These are phyloP conservation scores for Zygosaccharomyces sapae DNA, from an alignment of 1,139 yeast species.

Conservation along the genomic window DNA sequence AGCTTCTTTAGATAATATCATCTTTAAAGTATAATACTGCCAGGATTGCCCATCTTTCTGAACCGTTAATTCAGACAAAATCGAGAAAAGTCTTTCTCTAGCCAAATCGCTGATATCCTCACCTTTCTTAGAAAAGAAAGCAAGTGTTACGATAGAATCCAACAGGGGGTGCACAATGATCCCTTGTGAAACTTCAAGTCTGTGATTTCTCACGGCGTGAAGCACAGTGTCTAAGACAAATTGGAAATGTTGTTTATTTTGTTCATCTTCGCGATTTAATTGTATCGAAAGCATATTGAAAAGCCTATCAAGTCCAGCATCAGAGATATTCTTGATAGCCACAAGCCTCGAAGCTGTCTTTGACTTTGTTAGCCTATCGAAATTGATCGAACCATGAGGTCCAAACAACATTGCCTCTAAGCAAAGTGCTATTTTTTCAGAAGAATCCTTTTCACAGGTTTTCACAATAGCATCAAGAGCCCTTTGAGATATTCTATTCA, in stretches of 20 bases:
- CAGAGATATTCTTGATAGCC: slow-evolving; percentile 27
- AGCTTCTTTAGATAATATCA: slow-evolving; percentile 38
- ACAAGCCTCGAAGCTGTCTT: slow-evolving; percentile 59
- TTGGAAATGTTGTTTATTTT: slow-evolving; percentile 38
- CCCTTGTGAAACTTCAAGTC: slow-evolving; percentile 30
- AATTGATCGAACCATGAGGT: slow-evolving; percentile 57
- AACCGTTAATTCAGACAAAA: slow-evolving; percentile 56
- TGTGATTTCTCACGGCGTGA: slow-evolving; percentile 52
- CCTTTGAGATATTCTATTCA: slow-evolving; percentile 62
- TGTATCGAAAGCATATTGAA: slow-evolving; percentile 17
- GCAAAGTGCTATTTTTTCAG: slow-evolving; percentile 45
- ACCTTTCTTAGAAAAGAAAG: slow-evolving; percentile 46
- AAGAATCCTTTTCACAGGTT: slow-evolving; percentile 35
- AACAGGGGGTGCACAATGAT: slow-evolving; percentile 50
- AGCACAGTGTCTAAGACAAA: slow-evolving; percentile 70
- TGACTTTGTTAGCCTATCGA: slow-evolving; percentile 74
- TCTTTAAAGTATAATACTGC: slow-evolving; percentile 47
- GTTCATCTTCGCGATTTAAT: slow-evolving; percentile 4
- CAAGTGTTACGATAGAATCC: slow-evolving; percentile 47
- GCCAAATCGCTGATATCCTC: slow-evolving; percentile 37
- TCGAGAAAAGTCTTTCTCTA: slow-evolving; percentile 60
- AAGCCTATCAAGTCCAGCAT: slow-evolving; percentile 33
- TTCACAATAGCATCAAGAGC: slow-evolving; percentile 45
- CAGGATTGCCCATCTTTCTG: slow-evolving; percentile 47
- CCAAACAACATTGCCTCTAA: slow-evolving; percentile 49